Base-by-base conservation (phyloP, 1,139 yeast genomes). In the Petasospora rhodanensis region DNA sequence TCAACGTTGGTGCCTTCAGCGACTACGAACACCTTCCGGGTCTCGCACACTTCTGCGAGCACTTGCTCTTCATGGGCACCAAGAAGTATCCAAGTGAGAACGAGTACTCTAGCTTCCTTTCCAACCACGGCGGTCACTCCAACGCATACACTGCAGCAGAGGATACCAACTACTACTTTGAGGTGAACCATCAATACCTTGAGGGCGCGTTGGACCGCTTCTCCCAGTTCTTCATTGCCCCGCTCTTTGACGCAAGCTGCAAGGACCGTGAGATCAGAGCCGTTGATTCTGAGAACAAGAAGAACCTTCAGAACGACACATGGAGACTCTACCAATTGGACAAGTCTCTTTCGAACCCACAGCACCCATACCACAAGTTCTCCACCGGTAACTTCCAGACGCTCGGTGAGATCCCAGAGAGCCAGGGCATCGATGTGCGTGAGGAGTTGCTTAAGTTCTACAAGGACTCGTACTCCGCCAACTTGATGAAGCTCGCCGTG, bases 11-110 rank as follows among this genome's bases (percentile, higher is more conserved):
- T 14, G 73, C 96, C 4, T 84, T 81, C 55, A 74, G 83, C 32
- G 97, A 91, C 53, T 85, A 84, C 13, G 67, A 70, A 32, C 65
- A 69, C 18, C 58, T 86, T 19, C 81, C 89, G 3, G 98, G 98
- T 1, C 65, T 91, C 42, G 98, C 98, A 3, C 98, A 91, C 60
- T 91, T 91, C 58, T 87, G 96, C 61, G 98, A 91, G 62, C 98
- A 91, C 60, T 67, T 91, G 46, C 66, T 91, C 41, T 91, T 91
- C 57, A 86, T 91, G 96, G 98, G 98, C n/a, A 89, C 97, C 5
- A 68, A 74, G 47, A 89, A 87, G 59, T 91, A 81, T 52, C 98
- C 98, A 1, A 68, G 72, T 40, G 98, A 91, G 57, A 87, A 86
- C 56, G 97, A 86, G 49, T 91, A 91, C 58, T 69, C 80, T 28